Evolutionary conservation across 768 basidiomycete genomes (phyloP), one percentile per base, ranked within the genome.

Genomic region (Mrakia frigida): DNA sequence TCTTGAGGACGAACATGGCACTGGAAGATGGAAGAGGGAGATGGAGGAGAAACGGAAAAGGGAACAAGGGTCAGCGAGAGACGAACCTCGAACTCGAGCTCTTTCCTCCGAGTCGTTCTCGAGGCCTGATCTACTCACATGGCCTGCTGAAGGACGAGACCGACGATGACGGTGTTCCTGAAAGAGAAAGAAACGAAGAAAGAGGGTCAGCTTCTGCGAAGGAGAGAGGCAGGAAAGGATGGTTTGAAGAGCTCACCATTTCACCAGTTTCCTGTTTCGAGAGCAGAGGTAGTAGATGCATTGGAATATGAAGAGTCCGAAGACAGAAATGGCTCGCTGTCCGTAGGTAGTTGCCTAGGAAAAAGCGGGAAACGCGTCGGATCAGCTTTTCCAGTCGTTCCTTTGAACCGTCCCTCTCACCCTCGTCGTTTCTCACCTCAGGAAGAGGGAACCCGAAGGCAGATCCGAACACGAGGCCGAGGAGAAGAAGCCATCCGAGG

Each of bases 1-100:
- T 88, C 85, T 94, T 94, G 80, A 97, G 87, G 50, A 95, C 94
- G 82, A 96, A 94, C 61, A 96, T 86, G 1, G 94, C 94, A 65
- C 94, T 88, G n/a, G 85, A 88, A 84, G 94, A 93, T 81, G 95
- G 94, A 59, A 90, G 80, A 83, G n/a, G 85, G 88, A 84, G 94
- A 93, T 81, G 95, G 94, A 59, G 90, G 80, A 25, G 13, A 56
- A 4, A 56, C 6, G 53, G 28, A 10, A 56, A 11, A 28, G 52
- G 52, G 53, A 18, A 10, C n/a, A 11, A 28, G 52, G 52, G 28
- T n/a, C 6, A 56, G 56, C 56, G 25, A 56, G 56, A 18, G 52
- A 53, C 21, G 10, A 11, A 18, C 10, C 46, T 50, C 18, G 16
- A 50, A 18, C 46, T 50, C 43, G n/a, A n/a, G n/a, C n/a, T n/a